phyloP scores from a whole-genome alignment of 2,329 filamentous ascomycete species.

The Claviceps paspali region DNA sequence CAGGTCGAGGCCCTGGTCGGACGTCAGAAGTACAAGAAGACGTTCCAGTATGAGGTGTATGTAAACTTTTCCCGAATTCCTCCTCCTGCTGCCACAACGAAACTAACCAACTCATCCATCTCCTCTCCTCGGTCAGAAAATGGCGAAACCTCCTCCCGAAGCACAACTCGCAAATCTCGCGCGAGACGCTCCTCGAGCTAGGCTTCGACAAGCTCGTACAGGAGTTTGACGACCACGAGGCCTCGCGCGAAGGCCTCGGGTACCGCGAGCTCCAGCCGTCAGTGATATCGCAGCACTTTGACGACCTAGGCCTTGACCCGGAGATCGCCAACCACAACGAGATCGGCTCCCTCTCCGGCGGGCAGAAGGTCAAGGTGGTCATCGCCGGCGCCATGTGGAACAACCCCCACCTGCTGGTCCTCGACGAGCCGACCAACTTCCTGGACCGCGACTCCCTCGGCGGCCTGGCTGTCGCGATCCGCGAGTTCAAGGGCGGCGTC shows the following conservation, averaged over 20 bases:
- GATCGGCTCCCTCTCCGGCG: constrained; percentile 88
- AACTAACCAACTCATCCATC: too few species aligned
- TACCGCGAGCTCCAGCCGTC: constrained; percentile 88
- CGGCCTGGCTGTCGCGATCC: constrained; percentile 91
- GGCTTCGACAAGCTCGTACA: constrained; percentile 91
- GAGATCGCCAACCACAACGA: constrained; percentile 99
- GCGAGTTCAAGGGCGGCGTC: constrained; percentile 94
- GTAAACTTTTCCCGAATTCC: constrained; percentile 16
- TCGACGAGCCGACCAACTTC: constrained; percentile 99
- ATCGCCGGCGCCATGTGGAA: constrained; percentile 96
- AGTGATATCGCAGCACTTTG: constrained; percentile 94
- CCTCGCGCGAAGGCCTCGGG: constrained; percentile 93
- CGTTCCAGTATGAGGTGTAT: constrained; percentile 92
- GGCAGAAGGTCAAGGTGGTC: constrained; percentile 98
- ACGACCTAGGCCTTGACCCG: constrained; percentile 87
- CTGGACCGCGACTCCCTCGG: constrained; percentile 95
- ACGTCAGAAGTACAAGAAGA: constrained; percentile 98
- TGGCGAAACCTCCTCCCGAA: constrained; percentile 84
- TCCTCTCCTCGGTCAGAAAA: too few species aligned
- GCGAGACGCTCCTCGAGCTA: constrained; percentile 72
- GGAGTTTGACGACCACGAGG: constrained; percentile 97
- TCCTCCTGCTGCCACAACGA: too few species aligned
- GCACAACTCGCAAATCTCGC: constrained; percentile 81
- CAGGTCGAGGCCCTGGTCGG: constrained; percentile 83
- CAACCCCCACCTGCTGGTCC: constrained; percentile 91